Evolutionary conservation across 345 rosid genomes (phyloP).

Genomic region (Cardamine resedifolia): DNA sequence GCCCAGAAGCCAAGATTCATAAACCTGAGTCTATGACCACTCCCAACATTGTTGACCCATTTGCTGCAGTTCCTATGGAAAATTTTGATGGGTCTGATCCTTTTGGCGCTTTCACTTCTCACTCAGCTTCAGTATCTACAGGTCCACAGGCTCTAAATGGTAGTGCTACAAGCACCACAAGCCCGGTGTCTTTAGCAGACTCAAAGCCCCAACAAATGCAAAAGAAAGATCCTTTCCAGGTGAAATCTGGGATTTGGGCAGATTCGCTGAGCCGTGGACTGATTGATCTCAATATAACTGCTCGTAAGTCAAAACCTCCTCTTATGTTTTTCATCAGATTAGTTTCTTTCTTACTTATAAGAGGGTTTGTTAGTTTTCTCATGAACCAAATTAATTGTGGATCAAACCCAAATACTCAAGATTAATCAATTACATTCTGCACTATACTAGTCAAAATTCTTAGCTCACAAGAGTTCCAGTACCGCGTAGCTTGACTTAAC

Average conservation of each 20-base stretch:
- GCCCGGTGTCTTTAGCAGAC: conserved; percentile 42
- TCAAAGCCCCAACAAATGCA: conserved; percentile 40
- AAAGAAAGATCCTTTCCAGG: conserved; percentile 69
- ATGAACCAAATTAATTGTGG: background rate
- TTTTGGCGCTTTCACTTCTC: conserved; percentile 74
- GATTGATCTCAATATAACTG: conserved; percentile 95
- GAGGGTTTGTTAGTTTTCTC: background rate
- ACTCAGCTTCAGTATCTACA: conserved; percentile 48
- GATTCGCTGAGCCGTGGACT: conserved; percentile 96
- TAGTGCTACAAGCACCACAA: conserved; percentile 42
- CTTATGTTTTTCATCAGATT: conserved; percentile 4
- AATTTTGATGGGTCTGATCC: conserved; percentile 84
- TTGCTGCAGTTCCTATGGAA: conserved; percentile 77
- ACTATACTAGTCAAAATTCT: background rate
- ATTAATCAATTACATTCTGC: background rate
- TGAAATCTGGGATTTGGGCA: conserved; percentile 97
- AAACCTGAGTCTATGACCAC: conserved; percentile 39
- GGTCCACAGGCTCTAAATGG: conserved; percentile 44
- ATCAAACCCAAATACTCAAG: conserved; percentile 16
- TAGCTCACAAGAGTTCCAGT: conserved; percentile 1
- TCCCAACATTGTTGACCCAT: conserved; percentile 64
- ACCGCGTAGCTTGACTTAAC: conserved; percentile 1
- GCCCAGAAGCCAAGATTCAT: conserved; percentile 50
- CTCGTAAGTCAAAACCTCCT: conserved; percentile 62
- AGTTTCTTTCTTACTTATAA: background rate